These are phyloP conservation scores for Hippophae gyantsensis DNA, from an alignment of 306 rosid species.

Conservation along the genomic window DNA sequence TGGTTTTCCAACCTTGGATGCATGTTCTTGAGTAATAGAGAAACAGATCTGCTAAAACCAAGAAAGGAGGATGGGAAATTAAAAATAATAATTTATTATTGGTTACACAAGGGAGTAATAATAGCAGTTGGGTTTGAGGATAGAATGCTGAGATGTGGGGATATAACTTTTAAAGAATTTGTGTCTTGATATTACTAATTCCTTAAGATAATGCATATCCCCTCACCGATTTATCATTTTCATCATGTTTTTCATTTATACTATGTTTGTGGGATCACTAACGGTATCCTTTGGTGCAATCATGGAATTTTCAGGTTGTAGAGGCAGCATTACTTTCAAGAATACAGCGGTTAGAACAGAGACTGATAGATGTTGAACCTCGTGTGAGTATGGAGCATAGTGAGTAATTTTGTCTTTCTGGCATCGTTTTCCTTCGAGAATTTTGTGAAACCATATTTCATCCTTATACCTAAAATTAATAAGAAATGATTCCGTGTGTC, in stretches of 20 bases:
- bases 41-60: too few relatives aligned
- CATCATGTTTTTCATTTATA: background rate
- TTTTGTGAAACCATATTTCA: conserved; percentile 6
- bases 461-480: background rate
- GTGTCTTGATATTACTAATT: background rate
- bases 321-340: conserved; percentile 96
- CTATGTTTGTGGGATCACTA: background rate
- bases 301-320: conserved; percentile 59
- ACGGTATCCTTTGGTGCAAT: conserved; percentile 12
- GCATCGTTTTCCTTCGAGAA: background rate
- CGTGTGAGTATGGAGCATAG: conserved; percentile 90
- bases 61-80: too few relatives aligned
- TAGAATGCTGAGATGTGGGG: too few relatives aligned
- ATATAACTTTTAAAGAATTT: too few relatives aligned
- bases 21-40: background rate
- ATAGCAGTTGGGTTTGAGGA: too few relatives aligned
- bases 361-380: conserved; percentile 79
- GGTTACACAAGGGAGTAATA: too few relatives aligned
- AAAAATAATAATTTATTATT: too few relatives aligned
- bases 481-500: too few relatives aligned
- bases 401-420: conserved; percentile 34
- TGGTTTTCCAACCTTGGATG: background rate
- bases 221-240: background rate
- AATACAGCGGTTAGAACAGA: conserved; percentile 70
- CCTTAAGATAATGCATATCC: background rate